phyloP scores from a whole-genome alignment of 352 stramenopile genomes.

The Pythium sp. region DNA sequence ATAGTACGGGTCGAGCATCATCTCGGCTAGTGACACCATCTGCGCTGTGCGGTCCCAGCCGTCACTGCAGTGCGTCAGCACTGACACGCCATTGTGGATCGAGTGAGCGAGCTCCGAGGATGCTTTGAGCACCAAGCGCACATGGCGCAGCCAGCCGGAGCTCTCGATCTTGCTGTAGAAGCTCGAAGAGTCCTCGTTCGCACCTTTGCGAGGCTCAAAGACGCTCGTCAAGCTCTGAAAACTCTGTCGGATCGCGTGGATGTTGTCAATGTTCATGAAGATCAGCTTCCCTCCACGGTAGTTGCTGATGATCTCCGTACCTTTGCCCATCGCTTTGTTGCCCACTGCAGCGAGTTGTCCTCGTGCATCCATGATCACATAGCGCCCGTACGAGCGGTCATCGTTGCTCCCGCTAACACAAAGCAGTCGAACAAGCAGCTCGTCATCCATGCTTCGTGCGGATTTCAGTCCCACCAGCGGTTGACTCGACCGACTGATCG shows the following conservation, averaged over 20 bases:
- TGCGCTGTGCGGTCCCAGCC: conserved; percentile 99
- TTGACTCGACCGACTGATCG: conserved; percentile 80
- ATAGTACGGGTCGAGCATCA: conserved; percentile 98
- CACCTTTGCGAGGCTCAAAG: conserved; percentile 73
- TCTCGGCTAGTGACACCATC: conserved; percentile 93
- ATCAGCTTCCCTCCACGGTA: conserved; percentile 93
- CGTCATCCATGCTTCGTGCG: conserved; percentile 69
- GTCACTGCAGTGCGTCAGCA: conserved; percentile 98
- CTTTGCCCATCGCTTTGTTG: conserved; percentile 92
- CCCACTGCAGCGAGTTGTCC: conserved; percentile 82
- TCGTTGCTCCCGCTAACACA: conserved; percentile 59
- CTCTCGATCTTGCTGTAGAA: conserved; percentile 91
- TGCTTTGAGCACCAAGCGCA: conserved; percentile 92
- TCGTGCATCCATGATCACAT: conserved; percentile 84
- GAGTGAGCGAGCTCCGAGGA: conserved; percentile 92
- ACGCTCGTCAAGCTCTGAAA: conserved; percentile 84
- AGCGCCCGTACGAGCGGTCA: conserved; percentile 35
- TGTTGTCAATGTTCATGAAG: conserved; percentile 99
- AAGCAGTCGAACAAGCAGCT: conserved; percentile 65
- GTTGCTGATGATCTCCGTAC: conserved; percentile 94
- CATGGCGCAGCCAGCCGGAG: conserved; percentile 95
- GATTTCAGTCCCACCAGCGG: conserved; percentile 81
- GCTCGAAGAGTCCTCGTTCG: conserved; percentile 84
- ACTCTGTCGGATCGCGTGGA: conserved; percentile 95
- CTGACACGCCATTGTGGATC: conserved; percentile 91